Evolutionary conservation across 768 basidiomycete genomes (phyloP).

Genomic region (Rhodotorula babjevae): DNA sequence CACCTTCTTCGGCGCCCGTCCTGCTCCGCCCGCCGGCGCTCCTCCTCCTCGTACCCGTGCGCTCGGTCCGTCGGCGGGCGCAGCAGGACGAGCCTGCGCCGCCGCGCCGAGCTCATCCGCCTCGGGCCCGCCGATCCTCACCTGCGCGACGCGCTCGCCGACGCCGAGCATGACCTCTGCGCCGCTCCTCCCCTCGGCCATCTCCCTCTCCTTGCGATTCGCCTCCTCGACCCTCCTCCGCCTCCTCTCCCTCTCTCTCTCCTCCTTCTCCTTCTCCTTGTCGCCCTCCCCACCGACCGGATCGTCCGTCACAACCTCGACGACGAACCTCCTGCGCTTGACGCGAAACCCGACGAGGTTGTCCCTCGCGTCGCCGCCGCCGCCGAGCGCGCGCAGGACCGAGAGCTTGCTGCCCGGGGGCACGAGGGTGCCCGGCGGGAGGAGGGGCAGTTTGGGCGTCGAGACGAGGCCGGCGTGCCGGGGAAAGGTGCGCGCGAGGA

Average conservation of each 20-base stretch:
- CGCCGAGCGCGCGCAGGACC: constrained; percentile 67
- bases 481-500: constrained; percentile 67
- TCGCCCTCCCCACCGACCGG: constrained; percentile 33
- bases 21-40: background rate
- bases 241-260: constrained; percentile 8
- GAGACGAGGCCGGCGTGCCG: constrained; percentile 79
- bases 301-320: constrained; percentile 76
- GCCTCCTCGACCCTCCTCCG: constrained; percentile 15
- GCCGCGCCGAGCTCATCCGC: too few species aligned
- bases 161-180: constrained; percentile 18
- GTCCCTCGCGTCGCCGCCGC: constrained; percentile 65
- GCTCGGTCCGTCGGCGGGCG: background rate
- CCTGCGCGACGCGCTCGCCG: background rate
- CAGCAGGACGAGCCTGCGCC: too few species aligned
- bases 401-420: constrained; percentile 79
- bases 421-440: constrained; percentile 57
- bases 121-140: background rate
- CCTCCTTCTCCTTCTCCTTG: constrained; percentile 12
- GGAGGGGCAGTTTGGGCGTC: constrained; percentile 64
- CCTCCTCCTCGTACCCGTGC: constrained; percentile 13
- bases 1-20: background rate
- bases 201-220: constrained; percentile 28
- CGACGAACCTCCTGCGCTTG: constrained; percentile 75
- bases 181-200: constrained; percentile 8
- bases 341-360: constrained; percentile 95